Conservation (phyloP, 345 rosid genomes). For the Dimocarpus longan region DNA sequence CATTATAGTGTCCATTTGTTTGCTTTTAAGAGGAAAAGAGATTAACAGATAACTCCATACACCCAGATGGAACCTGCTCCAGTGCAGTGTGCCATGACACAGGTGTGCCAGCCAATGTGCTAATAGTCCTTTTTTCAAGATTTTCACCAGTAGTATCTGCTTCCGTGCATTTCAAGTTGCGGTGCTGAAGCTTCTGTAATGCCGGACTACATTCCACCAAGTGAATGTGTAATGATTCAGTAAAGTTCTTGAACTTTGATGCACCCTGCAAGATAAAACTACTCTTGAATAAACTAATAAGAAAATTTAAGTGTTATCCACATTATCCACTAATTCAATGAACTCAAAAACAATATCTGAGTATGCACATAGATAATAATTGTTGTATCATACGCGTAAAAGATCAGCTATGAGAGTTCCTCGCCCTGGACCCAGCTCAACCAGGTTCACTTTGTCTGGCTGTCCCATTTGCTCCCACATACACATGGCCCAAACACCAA, state of each 20-base stretch:
- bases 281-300: not conserved
- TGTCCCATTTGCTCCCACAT: constrained; percentile 96
- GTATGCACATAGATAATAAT: constrained; percentile 7
- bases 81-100: constrained; percentile 78
- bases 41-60: constrained; percentile 45
- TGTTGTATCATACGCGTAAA: constrained; percentile 60
- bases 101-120: constrained; percentile 62
- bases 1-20: not conserved
- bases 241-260: constrained; percentile 72
- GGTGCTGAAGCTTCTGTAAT: constrained; percentile 71
- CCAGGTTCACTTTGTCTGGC: constrained; percentile 71
- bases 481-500: constrained; percentile 92
- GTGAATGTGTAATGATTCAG: constrained; percentile 75
- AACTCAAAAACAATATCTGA: constrained; percentile 17
- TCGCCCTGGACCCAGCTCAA: constrained; percentile 95
- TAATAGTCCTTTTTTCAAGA: constrained; percentile 47
- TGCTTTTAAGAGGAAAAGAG: constrained; percentile 21
- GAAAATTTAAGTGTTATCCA: not conserved
- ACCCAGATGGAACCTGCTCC: constrained; percentile 86
- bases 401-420: constrained; percentile 97
- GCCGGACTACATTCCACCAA: constrained; percentile 92
- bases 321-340: constrained; percentile 2
- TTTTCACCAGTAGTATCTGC: constrained; percentile 32
- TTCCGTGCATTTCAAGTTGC: constrained; percentile 62
- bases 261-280: constrained; percentile 55